A percentile compares a stretch with the other conserved stretches of the same genome.
phyloP scores from a whole-genome alignment of 306 rosid genomes.

The Lupinus albus region DNA sequence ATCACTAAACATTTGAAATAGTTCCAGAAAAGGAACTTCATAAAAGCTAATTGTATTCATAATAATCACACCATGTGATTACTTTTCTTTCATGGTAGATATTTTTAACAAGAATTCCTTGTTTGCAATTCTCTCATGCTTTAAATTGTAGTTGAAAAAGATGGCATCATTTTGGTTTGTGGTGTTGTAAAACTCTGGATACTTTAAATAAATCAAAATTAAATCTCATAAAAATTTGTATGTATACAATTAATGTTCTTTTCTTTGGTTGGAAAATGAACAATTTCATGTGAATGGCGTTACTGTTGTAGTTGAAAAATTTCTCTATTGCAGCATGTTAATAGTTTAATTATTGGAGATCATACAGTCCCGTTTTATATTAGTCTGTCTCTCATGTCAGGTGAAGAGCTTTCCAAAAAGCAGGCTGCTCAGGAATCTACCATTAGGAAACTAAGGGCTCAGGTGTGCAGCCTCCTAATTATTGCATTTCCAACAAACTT shows the following conservation, averaged over 20 bases:
- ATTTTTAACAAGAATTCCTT: background rate
- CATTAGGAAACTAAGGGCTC: constrained; percentile 75
- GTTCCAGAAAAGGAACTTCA: background rate
- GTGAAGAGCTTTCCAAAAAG: constrained; percentile 83
- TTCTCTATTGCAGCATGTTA: constrained; percentile 23
- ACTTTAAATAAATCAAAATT: background rate
- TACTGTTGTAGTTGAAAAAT: constrained; percentile 25
- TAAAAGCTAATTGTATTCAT: background rate
- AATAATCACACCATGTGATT: background rate
- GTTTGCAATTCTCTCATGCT: background rate
- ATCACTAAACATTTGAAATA: background rate
- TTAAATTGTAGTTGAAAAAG: background rate
- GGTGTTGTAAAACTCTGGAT: background rate
- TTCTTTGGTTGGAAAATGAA: constrained; percentile 20
- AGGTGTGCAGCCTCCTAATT: constrained; percentile 48
- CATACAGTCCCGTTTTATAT: background rate
- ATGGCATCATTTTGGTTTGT: background rate
- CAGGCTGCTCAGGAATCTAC: constrained; percentile 86
- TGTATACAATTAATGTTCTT: background rate
- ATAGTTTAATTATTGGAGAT: constrained; percentile 20
- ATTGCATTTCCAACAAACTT: constrained; percentile 30
- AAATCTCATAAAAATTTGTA: constrained; percentile 7
- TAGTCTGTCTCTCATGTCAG: constrained; percentile 45
- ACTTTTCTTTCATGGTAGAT: background rate
- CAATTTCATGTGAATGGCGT: constrained; percentile 22